Base-by-base conservation (phyloP, 345 rosid genomes). In the Lepidium sativum region DNA sequence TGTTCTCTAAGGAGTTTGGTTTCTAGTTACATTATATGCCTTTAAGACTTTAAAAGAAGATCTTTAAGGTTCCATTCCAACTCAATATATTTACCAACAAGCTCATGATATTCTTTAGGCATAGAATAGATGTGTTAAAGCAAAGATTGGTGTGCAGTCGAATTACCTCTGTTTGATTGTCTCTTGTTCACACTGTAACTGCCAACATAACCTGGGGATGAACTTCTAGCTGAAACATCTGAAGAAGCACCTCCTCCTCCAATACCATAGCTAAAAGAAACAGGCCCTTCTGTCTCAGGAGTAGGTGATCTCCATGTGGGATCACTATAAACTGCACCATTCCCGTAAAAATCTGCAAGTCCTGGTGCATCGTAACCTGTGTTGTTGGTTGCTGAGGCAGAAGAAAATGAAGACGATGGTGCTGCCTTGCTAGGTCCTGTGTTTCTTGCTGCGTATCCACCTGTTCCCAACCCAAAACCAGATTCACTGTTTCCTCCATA, bases 151-250 rank as follows among this genome's bases (percentile, higher is more conserved):
- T 48, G n/a, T 37, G 1, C 56, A 55, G n/a, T 63, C 10, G n/a
- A 16, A n/a, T 63, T 84, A 92, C 98, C 98, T 89, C 98, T 84
- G 83, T 80, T 81, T 54, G 98, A 6, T 69, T 85, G 92, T 75
- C 95, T 83, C 78, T 77, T 85, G 63, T 87, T 73, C 80, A 78
- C 88, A 73, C 75, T 81, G 81, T 87, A 92, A 73, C 82, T 84
- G 53, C 96, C 71, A 81, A 77, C 74, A 73, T 77, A 92, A 71
- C 84, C 96, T 60, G 84, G 96, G 54, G 77, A 73, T 4, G 97
- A 77, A 76, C 77, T 79, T 75, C 77, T 82, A 61, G 80, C 78
- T 58, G 91, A 50, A 54, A 80, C 84, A 75, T 89, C 95, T 50
- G 96, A 75, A 63, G 88, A 78, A 57, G 83, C 73, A 69, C 72